Evolutionary conservation across 495 filamentous ascomycete species (phyloP).

Genomic region (Neurospora sp.): DNA sequence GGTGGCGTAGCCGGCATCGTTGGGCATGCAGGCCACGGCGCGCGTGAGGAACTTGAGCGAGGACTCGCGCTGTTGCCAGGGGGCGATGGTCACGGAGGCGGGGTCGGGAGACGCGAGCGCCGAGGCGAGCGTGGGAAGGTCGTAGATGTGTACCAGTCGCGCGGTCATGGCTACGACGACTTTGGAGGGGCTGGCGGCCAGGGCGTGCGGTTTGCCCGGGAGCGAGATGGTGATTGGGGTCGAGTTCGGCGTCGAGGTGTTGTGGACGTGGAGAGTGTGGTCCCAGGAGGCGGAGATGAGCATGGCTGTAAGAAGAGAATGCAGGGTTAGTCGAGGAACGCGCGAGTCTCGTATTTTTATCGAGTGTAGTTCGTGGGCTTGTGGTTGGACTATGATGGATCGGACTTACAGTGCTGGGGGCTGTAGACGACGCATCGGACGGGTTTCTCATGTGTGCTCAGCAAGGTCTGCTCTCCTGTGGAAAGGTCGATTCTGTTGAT

Average conservation of each 20-base stretch:
- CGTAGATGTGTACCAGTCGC: conserved; percentile 84
- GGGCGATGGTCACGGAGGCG: conserved; percentile 43
- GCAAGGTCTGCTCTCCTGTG: conserved; percentile 57
- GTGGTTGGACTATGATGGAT: neutral
- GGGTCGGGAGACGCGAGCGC: conserved; percentile 38
- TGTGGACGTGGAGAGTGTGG: conserved; percentile 74
- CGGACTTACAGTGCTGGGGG: conserved; percentile 50
- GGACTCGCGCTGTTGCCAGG: conserved; percentile 85
- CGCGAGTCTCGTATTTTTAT: neutral
- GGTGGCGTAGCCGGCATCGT: conserved; percentile 82
- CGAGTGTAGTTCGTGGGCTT: neutral
- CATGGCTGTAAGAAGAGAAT: conserved; percentile 28
- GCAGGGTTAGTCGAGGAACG: neutral
- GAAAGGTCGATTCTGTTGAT: conserved; percentile 58
- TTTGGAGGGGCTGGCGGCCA: conserved; percentile 70
- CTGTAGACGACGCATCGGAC: conserved; percentile 80
- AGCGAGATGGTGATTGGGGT: conserved; percentile 51
- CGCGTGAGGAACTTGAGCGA: conserved; percentile 93
- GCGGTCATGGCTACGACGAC: conserved; percentile 94
- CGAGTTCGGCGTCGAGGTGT: conserved; percentile 32
- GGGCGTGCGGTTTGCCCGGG: conserved; percentile 76
- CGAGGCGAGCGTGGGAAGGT: conserved; percentile 57
- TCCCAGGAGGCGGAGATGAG: conserved; percentile 93
- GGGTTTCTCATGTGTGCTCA: conserved; percentile 68
- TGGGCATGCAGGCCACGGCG: conserved; percentile 92